Conservation (phyloP, 192 early-diverging fungal genomes). For the Entophlyctis helioformis region DNA sequence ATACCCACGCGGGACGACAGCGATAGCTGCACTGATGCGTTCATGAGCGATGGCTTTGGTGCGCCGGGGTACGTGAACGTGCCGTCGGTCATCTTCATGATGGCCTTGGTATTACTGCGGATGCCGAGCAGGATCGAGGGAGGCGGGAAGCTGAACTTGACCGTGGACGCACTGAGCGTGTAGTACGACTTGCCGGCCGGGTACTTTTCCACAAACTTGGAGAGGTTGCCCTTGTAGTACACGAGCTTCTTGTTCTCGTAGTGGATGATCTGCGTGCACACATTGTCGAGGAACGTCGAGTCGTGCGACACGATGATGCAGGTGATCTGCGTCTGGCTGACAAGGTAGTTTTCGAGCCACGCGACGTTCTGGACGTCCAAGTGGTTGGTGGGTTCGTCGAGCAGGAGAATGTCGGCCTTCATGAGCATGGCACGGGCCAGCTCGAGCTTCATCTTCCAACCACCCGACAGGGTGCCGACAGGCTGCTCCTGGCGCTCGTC, state of each 20-base stretch:
- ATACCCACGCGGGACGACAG: constrained; percentile 66
- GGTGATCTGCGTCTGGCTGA: constrained; percentile 50
- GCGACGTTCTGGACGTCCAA: constrained; percentile 65
- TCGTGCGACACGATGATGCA: constrained; percentile 72
- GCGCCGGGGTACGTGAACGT: constrained; percentile 60
- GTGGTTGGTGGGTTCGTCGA: constrained; percentile 92
- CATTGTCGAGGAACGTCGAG: constrained; percentile 66
- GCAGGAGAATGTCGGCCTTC: constrained; percentile 76
- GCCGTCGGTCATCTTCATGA: constrained; percentile 63
- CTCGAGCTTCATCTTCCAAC: constrained; percentile 54
- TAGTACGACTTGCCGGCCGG: constrained; percentile 71
- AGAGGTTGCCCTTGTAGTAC: constrained; percentile 68
- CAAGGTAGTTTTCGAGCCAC: constrained; percentile 68
- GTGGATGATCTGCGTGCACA: constrained; percentile 71
- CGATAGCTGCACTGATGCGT: constrained; percentile 55
- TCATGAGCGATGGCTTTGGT: constrained; percentile 41
- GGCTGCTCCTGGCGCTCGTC: constrained; percentile 22
- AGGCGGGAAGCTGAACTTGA: constrained; percentile 65
- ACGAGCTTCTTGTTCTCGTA: constrained; percentile 65
- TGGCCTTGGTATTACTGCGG: constrained; percentile 61
- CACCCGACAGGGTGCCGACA: constrained; percentile 38
- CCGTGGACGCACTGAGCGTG: constrained; percentile 51
- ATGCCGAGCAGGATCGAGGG: constrained; percentile 64
- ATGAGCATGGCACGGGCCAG: constrained; percentile 44
- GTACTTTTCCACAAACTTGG: constrained; percentile 58